Evolutionary conservation across 2,329 filamentous ascomycete species (phyloP), one percentile per base, ranked within the genome.

Genomic region (Tolypocladium endophyticum): DNA sequence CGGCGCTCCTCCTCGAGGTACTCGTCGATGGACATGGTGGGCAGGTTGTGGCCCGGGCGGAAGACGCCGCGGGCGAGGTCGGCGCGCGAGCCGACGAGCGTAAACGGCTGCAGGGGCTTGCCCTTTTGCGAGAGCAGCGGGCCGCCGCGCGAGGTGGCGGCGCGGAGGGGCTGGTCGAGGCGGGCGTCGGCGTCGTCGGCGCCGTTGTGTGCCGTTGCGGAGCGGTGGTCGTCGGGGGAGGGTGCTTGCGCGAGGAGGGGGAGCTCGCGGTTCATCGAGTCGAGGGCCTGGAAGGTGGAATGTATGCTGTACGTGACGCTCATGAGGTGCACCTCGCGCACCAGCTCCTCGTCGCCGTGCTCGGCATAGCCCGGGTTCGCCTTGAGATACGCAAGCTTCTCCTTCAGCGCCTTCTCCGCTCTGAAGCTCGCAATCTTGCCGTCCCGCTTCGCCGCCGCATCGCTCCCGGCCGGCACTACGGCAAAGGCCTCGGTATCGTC

Each of bases 1-100:
- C 84, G 82, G 69, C 83, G 83, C 77, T 97, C 94, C 73, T 97
- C 93, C 58, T 95, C 94, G 20, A 99, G 79, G 70, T 97, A 99
- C 76, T 99, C 94, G 67, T 99, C 94, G 62, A 99, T 97, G 1
- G 86, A 90, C 94, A 99, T 97, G 3, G 94, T 97, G 0, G 94
- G 94, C 61, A 99, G 77, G 74, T 90, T 97, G 72, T 99, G 94
- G 9, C 94, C 91, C 0, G 91, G 85, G 59, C 90, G 83, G 74
- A 99, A 99, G 0, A 99, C 93, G 3, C 88, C 88, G 61, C 87
- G 81, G 61, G 87, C 84, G 61, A 96, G 74, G 62, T 91, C 87
- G 62, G 90, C 85, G 43, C 94, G 83, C 64, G 81, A 87, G 61
- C 88, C 87, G 5, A 95, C 80, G 28, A 99, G 79, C 1, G 92